Evolutionary conservation across 2,329 filamentous ascomycete genomes (phyloP), one percentile per base, ranked within the genome.

Genomic region (Fusarium sterilihyphosum): DNA sequence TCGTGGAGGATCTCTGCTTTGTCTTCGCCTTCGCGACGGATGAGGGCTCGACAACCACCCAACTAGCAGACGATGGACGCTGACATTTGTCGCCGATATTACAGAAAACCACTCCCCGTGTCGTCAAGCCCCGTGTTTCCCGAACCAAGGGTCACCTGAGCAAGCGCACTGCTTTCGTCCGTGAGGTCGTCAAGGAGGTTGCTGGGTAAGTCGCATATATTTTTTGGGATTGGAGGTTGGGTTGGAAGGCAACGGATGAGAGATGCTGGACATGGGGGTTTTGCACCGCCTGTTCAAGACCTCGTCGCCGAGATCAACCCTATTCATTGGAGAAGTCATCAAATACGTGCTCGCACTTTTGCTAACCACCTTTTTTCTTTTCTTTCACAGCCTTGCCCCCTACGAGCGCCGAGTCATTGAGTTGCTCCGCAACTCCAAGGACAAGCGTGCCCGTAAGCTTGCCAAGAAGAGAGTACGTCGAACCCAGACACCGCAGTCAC

Each of bases 331-430:
- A 35, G 40, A 29, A 35, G 43, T 37, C n/a, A 10, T 49, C 24
- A 31, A 38, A 38, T 29, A 9, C 29, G 37, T 38, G 31, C 14
- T 18, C 8, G 20, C 17, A 50, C 29, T 18, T 41, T 38, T 35
- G 46, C 76, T 85, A 82, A 85, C 78, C 53, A 41, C 22, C 24
- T 41, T 31, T 18, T 18, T 54, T 3, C 31, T 40, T 31, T 18
- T 18, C 46, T 54, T 3, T 14, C 66, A 50, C 70, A 92, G 94
- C 84, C 93, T 96, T 81, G 94, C 94, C 81, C 94, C 94, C 83
- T 96, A 99, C 86, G 96, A 99, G 92, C 96, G 96, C 87, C 95
- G 96, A 85, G 94, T 99, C 81, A 97, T 99, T 85, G 96, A 99
- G 92, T 90, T 99, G 85, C 93, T 99, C 88, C 94, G 96, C 83